Evolutionary conservation across 306 rosid genomes (phyloP).

Genomic region (Vachellia collinsii): DNA sequence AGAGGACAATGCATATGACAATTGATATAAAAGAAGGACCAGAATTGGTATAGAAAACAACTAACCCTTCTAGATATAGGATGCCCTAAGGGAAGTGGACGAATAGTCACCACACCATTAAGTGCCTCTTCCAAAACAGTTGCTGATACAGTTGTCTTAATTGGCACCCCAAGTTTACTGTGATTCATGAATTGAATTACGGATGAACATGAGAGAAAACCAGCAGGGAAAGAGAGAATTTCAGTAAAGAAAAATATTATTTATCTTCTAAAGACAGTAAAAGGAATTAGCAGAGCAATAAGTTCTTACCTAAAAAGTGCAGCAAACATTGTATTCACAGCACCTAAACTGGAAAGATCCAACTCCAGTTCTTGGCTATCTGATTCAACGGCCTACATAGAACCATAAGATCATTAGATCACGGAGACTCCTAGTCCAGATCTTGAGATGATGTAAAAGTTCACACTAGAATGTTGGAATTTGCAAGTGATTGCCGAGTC

Average conservation of each 20-base stretch:
- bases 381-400: slow-evolving; percentile 80
- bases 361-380: slow-evolving; percentile 95
- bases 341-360: slow-evolving; percentile 97
- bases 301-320: slow-evolving; percentile 84
- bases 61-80: slow-evolving; percentile 72
- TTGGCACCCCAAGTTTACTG: slow-evolving; percentile 99
- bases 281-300: slow-evolving; percentile 29
- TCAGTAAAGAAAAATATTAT: not conserved
- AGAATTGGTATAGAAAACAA: not conserved
- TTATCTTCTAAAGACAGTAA: slow-evolving; percentile 3
- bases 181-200: slow-evolving; percentile 31
- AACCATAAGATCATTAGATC: slow-evolving; percentile 39
- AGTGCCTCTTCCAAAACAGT: slow-evolving; percentile 95
- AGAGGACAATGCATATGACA: slow-evolving; percentile 21
- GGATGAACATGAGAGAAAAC: slow-evolving; percentile 20
- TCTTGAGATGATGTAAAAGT: not conserved
- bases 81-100: slow-evolving; percentile 75
- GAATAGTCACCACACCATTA: slow-evolving; percentile 66
- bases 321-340: slow-evolving; percentile 99
- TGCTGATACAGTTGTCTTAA: slow-evolving; percentile 95
- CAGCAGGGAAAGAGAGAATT: slow-evolving; percentile 10
- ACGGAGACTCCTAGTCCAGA: slow-evolving; percentile 14
- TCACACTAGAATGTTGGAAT: slow-evolving; percentile 11
- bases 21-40: slow-evolving; percentile 6
- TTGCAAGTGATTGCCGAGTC: not conserved